Evolutionary conservation across 768 basidiomycete species (phyloP).

Genomic region (Pleurotus tuber-regium): DNA sequence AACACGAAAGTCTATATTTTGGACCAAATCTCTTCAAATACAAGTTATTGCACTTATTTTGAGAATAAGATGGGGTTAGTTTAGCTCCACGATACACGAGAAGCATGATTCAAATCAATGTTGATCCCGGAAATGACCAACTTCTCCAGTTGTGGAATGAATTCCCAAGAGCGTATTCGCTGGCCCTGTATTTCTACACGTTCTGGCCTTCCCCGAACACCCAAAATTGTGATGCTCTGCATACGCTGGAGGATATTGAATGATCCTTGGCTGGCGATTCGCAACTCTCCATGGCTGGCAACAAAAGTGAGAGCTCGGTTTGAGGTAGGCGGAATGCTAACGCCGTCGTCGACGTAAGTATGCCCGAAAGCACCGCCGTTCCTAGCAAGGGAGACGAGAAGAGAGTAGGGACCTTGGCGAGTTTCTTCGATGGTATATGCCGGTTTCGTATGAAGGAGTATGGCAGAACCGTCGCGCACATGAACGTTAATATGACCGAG

Average conservation of each 20-base stretch:
- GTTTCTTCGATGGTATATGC: slow-evolving; percentile 72
- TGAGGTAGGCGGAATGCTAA: slow-evolving; percentile 55
- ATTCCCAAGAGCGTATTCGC: background rate
- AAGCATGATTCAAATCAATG: slow-evolving; percentile 1
- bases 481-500: slow-evolving; percentile 77
- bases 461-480: slow-evolving; percentile 63
- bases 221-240: slow-evolving; percentile 55
- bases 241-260: slow-evolving; percentile 49
- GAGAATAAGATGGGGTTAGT: background rate
- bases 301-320: slow-evolving; percentile 46
- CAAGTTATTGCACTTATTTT: too few relatives aligned
- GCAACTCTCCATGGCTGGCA: slow-evolving; percentile 31
- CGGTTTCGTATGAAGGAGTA: slow-evolving; percentile 61
- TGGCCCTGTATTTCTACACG: background rate
- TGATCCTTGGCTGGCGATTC: slow-evolving; percentile 33
- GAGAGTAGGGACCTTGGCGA: slow-evolving; percentile 53
- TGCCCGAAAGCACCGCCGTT: slow-evolving; percentile 53
- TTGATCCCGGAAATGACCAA: background rate
- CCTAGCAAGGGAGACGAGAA: slow-evolving; percentile 54
- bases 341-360: slow-evolving; percentile 72
- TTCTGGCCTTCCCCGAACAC: slow-evolving; percentile 28
- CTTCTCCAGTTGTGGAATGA: background rate
- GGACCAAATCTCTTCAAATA: too few relatives aligned
- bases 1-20: too few relatives aligned
- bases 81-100: background rate